These are phyloP conservation scores for Starmerella tilneyi DNA, from an alignment of 805 yeast species.

Conservation along the genomic window DNA sequence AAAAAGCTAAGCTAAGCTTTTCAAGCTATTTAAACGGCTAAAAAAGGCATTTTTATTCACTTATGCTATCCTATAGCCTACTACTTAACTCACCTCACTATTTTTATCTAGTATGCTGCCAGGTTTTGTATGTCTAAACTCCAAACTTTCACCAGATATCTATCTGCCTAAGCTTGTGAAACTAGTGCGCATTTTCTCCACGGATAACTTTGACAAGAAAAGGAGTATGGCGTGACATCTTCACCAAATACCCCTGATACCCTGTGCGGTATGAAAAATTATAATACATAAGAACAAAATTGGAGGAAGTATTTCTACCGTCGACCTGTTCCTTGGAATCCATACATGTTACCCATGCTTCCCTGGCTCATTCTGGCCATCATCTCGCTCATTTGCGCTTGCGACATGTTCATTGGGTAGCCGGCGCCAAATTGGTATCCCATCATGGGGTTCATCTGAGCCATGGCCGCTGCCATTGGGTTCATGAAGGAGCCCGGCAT, in stretches of 20 bases:
- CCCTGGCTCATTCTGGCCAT: slow-evolving; percentile 7
- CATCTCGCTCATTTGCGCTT: slow-evolving; percentile 13
- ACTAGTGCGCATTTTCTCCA: no score
- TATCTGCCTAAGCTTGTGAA: no score
- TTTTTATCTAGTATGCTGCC: no score
- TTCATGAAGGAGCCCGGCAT: slow-evolving; percentile 4
- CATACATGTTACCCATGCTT: slow-evolving; percentile 5
- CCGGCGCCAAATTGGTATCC: slow-evolving; percentile 3
- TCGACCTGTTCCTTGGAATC: neutral
- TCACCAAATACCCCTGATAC: neutral
- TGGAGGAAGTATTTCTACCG: neutral
- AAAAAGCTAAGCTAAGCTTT: no score
- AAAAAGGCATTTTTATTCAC: no score
- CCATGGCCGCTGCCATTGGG: slow-evolving; percentile 7
- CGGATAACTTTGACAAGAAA: no score
- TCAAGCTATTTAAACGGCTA: no score
- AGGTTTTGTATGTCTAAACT: no score
- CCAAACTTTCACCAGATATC: no score
- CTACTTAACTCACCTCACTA: no score
- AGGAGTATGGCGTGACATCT: neutral
- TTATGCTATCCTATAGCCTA: no score
- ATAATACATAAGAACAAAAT: neutral
- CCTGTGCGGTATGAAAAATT: neutral
- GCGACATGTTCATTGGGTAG: slow-evolving; percentile 10
- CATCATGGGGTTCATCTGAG: slow-evolving; percentile 11